Evolutionary conservation across 352 stramenopile species (phyloP), one percentile per base, ranked within the genome.

Genomic region (Phytophthora macrochlamydospora): DNA sequence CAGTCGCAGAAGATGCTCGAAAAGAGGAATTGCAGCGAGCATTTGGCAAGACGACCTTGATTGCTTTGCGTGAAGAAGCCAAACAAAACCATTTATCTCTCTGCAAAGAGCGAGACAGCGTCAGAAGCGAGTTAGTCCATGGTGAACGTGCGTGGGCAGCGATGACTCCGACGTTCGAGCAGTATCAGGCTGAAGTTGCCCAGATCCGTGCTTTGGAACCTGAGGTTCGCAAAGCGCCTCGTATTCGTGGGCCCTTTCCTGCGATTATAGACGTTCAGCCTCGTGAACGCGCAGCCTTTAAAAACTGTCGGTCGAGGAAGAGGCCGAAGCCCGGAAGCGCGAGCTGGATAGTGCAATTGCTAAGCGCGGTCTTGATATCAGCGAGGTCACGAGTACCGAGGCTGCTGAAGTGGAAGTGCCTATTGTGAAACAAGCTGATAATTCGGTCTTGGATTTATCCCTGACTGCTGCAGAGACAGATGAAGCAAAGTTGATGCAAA

Each of bases 231-330:
- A 70, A 62, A 30, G 46, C 52, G 2, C 28, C 8, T 1, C 68
- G 85, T 3, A 89, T 94, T 48, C 49, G 33, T 30, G 83, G 85
- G 0, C 85, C 85, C 7, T 94, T 94, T 53, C 71, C 78, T 33
- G 43, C 57, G 7, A 69, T 76, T 12, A 52, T 85, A 9, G 72
- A 84, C n/a, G 45, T 87, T 55, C 75, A 89, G 38, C 85, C 78
- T 7, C 66, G 76, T 2, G 81, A 76, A 37, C 68, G 83, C 18
- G 83, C 84, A 0, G 61, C 79, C 32, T 92, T 92, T 69, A 92
- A 92, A 48, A 94, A 94, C 65, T 94, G 24, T 94, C 85, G n/a
- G 83, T 89, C 0, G 83, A 94, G 32, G 85, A 94, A 67, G 85
- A 94, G 56, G 81, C 82, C 0, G 58, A 88, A 48, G 85, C 81